Evolutionary conservation across 1,139 yeast genomes (phyloP).

Genomic region (Candida neerlandica): DNA sequence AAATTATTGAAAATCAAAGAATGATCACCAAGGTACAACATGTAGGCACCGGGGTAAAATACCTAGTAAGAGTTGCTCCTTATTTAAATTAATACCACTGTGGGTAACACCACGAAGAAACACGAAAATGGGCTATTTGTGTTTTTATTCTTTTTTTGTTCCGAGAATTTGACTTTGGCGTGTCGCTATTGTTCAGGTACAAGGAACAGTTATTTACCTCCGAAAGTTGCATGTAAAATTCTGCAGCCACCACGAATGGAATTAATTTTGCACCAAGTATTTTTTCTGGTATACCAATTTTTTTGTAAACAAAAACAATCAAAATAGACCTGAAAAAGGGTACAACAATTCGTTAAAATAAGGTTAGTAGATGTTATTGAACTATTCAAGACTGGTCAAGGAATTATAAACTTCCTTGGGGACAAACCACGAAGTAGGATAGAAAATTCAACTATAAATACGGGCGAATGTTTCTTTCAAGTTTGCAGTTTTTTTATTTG

Average conservation of each 20-base stretch:
- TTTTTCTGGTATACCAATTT: neutral
- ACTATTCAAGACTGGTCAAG: no score
- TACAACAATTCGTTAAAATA: neutral
- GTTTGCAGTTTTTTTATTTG: neutral
- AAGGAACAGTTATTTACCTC: neutral
- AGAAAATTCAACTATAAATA: neutral
- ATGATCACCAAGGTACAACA: neutral
- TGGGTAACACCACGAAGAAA: neutral
- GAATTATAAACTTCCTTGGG: neutral
- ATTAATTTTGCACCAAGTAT: neutral
- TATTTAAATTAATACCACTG: neutral
- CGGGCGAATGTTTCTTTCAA: neutral
- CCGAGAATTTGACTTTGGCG: neutral
- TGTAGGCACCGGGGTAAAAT: neutral
- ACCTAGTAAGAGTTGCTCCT: neutral
- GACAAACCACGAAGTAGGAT: neutral
- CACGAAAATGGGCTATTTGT: neutral
- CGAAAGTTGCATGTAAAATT: slow-evolving; percentile 4
- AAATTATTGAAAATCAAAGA: neutral
- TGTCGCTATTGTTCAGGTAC: neutral
- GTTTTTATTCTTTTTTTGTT: neutral
- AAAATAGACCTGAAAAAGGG: neutral
- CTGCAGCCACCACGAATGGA: neutral
- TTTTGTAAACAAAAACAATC: neutral
- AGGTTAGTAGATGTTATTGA: neutral